Conservation (phyloP, 1,139 yeast species). For the Sugiyamaella pinicola region DNA sequence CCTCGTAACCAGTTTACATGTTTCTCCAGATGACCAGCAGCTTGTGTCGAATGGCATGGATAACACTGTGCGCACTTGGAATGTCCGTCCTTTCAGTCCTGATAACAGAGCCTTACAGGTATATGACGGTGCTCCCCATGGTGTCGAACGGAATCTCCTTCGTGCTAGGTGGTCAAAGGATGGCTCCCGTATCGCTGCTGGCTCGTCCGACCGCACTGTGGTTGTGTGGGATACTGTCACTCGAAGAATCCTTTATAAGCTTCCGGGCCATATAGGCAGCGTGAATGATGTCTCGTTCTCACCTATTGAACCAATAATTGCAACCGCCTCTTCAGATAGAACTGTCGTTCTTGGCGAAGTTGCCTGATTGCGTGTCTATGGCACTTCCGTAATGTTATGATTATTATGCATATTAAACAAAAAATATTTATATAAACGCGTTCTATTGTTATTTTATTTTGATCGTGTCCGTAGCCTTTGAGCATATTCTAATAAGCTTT, state of each 20-base stretch:
- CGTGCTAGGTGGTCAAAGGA: slow-evolving; percentile 52
- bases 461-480: slow-evolving; percentile 44
- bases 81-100: slow-evolving; percentile 51
- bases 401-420: background rate
- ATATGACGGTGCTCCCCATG: slow-evolving; percentile 63
- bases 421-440: slow-evolving; percentile 3
- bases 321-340: slow-evolving; percentile 37
- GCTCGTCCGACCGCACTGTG: slow-evolving; percentile 62
- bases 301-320: slow-evolving; percentile 32
- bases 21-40: slow-evolving; percentile 53
- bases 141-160: slow-evolving; percentile 55
- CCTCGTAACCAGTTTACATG: slow-evolving; percentile 55
- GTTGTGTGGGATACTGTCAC: slow-evolving; percentile 65
- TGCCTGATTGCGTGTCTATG: background rate
- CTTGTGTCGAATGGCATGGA: slow-evolving; percentile 61
- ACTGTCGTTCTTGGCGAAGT: slow-evolving; percentile 35
- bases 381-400: background rate
- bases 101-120: slow-evolving; percentile 49
- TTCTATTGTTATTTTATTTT: slow-evolving; percentile 13
- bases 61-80: slow-evolving; percentile 59
- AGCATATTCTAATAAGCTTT: slow-evolving; percentile 69
- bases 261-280: slow-evolving; percentile 61
- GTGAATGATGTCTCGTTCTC: slow-evolving; percentile 60
- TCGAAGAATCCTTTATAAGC: slow-evolving; percentile 48
- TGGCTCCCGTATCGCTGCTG: slow-evolving; percentile 51